Conservation (phyloP, 208 protist species). For the Acanthamoeba culbertsoni region DNA sequence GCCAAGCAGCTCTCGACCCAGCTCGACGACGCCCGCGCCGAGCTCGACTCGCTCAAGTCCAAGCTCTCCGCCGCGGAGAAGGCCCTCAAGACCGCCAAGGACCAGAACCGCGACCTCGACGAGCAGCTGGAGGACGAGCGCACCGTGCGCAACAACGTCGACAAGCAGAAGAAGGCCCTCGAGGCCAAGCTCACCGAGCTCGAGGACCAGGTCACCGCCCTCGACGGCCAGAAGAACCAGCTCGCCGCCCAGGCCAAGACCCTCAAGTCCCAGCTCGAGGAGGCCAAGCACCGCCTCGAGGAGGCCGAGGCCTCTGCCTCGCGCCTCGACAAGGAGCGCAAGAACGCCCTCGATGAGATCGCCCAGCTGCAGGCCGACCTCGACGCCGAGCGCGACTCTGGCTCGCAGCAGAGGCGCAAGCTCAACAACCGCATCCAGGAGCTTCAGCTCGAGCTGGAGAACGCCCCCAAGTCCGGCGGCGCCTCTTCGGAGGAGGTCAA, state of each 20-base stretch:
- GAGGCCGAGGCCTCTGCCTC: background rate
- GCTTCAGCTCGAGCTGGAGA: background rate
- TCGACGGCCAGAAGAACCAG: constrained; percentile 54
- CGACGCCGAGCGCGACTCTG: constrained; percentile 54
- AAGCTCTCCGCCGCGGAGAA: constrained; percentile 54
- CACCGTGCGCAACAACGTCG: constrained; percentile 38
- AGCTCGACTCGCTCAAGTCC: constrained; percentile 30
- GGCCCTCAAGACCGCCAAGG: constrained; percentile 43
- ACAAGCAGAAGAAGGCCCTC: constrained; percentile 76
- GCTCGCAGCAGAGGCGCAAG: constrained; percentile 65
- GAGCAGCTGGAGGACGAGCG: constrained; percentile 72
- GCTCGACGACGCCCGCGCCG: constrained; percentile 11
- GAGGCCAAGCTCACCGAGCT: constrained; percentile 69
- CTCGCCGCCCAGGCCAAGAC: background rate
- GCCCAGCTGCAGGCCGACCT: constrained; percentile 58
- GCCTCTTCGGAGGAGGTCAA: constrained; percentile 62
- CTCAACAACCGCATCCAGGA: constrained; percentile 44
- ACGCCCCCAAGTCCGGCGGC: background rate
- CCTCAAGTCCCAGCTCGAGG: constrained; percentile 18
- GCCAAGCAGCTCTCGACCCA: background rate
- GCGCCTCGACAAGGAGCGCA: constrained; percentile 1
- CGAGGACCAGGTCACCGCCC: constrained; percentile 61
- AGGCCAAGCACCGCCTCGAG: constrained; percentile 11
- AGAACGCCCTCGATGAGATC: background rate
- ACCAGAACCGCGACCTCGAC: constrained; percentile 53